phyloP scores from a whole-genome alignment of 2,329 filamentous ascomycete genomes.

The Sclerotinia borealis region DNA sequence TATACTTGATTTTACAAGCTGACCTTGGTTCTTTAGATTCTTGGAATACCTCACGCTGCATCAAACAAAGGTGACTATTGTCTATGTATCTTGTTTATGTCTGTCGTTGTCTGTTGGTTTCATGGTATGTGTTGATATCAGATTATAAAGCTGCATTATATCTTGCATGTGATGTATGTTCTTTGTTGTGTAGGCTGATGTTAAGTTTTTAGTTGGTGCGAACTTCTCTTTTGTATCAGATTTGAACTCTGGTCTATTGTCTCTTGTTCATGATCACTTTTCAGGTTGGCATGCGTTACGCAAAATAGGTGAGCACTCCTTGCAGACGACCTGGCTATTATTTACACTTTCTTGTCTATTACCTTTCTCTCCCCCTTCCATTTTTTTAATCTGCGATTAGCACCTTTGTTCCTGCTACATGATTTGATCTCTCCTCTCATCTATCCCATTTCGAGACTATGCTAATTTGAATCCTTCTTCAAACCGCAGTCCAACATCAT shows the following conservation, averaged over 20 bases:
- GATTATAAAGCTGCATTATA: not conserved
- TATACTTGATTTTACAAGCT: not conserved
- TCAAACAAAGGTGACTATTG: not conserved
- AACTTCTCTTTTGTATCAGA: not conserved
- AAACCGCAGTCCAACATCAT: too few relatives aligned
- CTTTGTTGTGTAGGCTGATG: not conserved
- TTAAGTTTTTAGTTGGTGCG: not conserved
- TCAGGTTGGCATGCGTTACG: too few relatives aligned
- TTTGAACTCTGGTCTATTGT: not conserved
- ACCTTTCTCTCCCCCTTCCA: too few relatives aligned
- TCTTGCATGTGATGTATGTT: not conserved
- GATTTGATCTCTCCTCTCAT: too few relatives aligned
- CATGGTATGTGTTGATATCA: not conserved
- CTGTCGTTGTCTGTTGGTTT: not conserved
- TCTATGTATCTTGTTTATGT: not conserved
- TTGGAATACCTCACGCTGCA: not conserved
- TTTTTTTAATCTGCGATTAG: too few relatives aligned
- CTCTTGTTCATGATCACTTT: not conserved
- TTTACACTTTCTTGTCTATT: too few relatives aligned
- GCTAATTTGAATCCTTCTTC: too few relatives aligned
- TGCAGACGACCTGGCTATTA: too few relatives aligned
- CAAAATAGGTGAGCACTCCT: too few relatives aligned
- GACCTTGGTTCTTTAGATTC: not conserved
- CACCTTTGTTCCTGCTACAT: too few relatives aligned
- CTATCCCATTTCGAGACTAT: too few relatives aligned